A percentile compares a stretch with the other conserved stretches of the same genome.
Evolutionary conservation across 176 grass and related monocot species (phyloP).

Genomic region (Leersia perrieri): DNA sequence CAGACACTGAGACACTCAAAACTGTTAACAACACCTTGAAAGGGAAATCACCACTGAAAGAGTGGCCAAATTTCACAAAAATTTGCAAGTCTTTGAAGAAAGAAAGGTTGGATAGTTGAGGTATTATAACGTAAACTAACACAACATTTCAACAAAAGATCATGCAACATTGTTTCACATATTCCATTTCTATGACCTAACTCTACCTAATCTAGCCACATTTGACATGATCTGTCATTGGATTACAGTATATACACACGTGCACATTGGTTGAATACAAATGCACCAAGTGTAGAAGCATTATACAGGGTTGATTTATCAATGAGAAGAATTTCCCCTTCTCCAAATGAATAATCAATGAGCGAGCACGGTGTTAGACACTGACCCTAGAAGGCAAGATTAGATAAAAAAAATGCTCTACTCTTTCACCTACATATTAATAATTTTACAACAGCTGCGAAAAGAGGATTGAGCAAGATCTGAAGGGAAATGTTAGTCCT

Average conservation of each 20-base stretch:
- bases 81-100: neutral
- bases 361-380: constrained; percentile 48
- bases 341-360: constrained; percentile 64
- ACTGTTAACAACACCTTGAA: neutral
- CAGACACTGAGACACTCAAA: neutral
- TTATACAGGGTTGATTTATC: constrained; percentile 49
- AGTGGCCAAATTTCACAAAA: neutral
- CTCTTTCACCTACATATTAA: constrained; percentile 47
- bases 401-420: constrained; percentile 52
- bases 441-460: constrained; percentile 49
- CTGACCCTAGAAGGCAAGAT: constrained; percentile 49
- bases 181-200: constrained; percentile 20
- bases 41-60: neutral
- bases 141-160: constrained; percentile 29
- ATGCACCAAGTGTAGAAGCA: constrained; percentile 44
- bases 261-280: constrained; percentile 46
- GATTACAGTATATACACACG: constrained; percentile 44
- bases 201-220: constrained; percentile 41
- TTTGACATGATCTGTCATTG: constrained; percentile 34
- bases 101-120: neutral
- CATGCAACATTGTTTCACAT: constrained; percentile 13
- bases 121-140: neutral
- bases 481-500: constrained; percentile 18
- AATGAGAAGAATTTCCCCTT: constrained; percentile 46
- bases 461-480: constrained; percentile 29